Conservation (phyloP, 805 yeast genomes). For the Wickerhamiella australiensis region DNA sequence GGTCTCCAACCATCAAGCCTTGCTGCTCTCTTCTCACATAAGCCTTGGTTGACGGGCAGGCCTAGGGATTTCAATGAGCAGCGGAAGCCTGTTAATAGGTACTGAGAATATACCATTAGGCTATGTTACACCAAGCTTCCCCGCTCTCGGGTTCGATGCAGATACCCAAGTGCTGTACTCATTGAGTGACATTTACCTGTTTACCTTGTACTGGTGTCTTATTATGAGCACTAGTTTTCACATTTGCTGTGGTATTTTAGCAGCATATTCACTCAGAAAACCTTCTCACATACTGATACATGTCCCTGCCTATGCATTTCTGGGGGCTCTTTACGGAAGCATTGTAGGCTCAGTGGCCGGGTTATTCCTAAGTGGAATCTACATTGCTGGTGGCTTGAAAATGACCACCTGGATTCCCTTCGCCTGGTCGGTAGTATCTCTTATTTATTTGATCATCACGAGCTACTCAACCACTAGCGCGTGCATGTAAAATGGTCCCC, state of each 20-base stretch:
- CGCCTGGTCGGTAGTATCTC: conserved; percentile 59
- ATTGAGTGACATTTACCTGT: conserved; percentile 63
- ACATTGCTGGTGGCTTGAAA: conserved; percentile 64
- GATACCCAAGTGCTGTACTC: conserved; percentile 42
- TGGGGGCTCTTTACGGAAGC: conserved; percentile 37
- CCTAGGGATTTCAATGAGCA: conserved; percentile 8
- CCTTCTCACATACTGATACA: not conserved
- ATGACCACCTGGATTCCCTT: conserved; percentile 96
- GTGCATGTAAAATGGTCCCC: conserved; percentile 1
- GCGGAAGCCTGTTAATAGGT: conserved; percentile 18
- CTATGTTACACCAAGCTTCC: conserved; percentile 65
- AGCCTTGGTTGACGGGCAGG: not conserved
- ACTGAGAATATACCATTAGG: conserved; percentile 53
- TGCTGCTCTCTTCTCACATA: not conserved
- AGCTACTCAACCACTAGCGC: conserved; percentile 33
- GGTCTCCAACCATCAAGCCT: not conserved
- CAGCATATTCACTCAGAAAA: conserved; percentile 39
- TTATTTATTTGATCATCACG: conserved; percentile 53
- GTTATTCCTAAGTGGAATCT: conserved; percentile 58
- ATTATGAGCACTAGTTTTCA: conserved; percentile 56
- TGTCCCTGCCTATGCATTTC: conserved; percentile 32
- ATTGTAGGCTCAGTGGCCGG: conserved; percentile 69
- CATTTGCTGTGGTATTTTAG: conserved; percentile 49
- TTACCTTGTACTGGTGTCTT: conserved; percentile 72
- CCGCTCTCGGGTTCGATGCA: conserved; percentile 40